These are phyloP conservation scores for Leucocoprinus leucothites DNA, from an alignment of 768 basidiomycete genomes.

Conservation along the genomic window DNA sequence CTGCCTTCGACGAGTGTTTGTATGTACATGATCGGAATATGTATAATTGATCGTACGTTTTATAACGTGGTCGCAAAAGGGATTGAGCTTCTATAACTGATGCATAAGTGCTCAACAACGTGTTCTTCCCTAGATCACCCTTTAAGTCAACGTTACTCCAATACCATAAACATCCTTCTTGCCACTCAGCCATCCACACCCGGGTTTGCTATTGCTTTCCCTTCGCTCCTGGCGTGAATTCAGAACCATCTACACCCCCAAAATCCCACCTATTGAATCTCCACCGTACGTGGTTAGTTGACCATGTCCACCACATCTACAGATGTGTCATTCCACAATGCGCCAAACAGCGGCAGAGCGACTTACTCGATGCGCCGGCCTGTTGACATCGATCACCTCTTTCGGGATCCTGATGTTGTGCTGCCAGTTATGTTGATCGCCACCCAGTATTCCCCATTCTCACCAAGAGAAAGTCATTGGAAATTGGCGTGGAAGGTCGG, in stretches of 20 bases:
- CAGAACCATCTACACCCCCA: background rate
- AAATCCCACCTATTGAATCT: too few relatives aligned
- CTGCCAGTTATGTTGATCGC: constrained; percentile 9
- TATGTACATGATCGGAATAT: background rate
- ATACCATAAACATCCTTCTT: background rate
- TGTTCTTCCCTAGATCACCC: constrained; percentile 1
- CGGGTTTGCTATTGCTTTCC: background rate
- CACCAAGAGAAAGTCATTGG: constrained; percentile 10
- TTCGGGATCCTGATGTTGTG: constrained; percentile 5
- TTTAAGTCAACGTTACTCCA: constrained; percentile 7
- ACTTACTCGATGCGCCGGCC: constrained; percentile 13
- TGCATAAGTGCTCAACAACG: constrained; percentile 4
- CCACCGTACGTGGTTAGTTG: background rate
- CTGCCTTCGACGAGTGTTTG: background rate
- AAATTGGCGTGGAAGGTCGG: constrained; percentile 13
- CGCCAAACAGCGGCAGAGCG: background rate
- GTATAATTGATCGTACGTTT: constrained; percentile 5
- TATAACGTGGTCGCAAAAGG: constrained; percentile 3
- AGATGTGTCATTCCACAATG: background rate
- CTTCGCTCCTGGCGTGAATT: background rate
- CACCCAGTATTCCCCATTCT: constrained; percentile 4
- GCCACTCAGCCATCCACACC: background rate
- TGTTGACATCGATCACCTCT: constrained; percentile 12
- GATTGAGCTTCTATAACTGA: background rate
- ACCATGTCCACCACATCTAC: background rate